A percentile compares a stretch with the other conserved stretches of the same genome.
Conservation (phyloP, 129 eudicot species). For the Ambrosia artemisiifolia region DNA sequence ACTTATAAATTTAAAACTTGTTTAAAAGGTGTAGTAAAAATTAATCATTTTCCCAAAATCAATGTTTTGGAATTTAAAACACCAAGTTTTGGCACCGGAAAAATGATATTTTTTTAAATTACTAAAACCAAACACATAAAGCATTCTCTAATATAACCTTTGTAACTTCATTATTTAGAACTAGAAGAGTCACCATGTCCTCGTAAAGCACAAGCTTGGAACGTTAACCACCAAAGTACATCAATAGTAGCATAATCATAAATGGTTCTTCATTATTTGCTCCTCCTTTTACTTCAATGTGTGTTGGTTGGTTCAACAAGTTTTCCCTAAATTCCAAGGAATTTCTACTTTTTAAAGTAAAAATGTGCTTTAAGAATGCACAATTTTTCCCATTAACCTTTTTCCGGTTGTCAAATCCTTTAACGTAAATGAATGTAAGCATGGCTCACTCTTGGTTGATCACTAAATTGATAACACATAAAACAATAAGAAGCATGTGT, state of each 20-base stretch:
- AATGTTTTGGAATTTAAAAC: no score
- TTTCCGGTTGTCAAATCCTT: neutral
- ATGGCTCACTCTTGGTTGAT: no score
- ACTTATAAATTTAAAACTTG: no score
- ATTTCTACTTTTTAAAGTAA: neutral
- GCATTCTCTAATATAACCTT: slow-evolving; percentile 3
- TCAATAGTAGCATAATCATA: neutral
- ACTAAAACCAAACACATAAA: no score
- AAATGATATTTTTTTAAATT: no score
- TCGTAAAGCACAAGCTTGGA: neutral
- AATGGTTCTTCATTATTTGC: neutral
- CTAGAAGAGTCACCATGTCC: no score
- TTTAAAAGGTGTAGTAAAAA: no score
- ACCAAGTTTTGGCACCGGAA: no score
- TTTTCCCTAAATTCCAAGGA: neutral
- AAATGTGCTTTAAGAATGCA: neutral
- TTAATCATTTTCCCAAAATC: no score
- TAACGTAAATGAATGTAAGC: neutral
- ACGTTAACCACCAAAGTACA: neutral
- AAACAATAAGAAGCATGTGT: no score
- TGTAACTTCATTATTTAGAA: no score
- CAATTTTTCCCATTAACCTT: neutral
- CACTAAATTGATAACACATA: no score
- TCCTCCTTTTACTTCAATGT: neutral
- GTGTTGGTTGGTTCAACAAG: neutral